Conservation (phyloP, 148 eudicot genomes). For the Dysphania ambrosioides region DNA sequence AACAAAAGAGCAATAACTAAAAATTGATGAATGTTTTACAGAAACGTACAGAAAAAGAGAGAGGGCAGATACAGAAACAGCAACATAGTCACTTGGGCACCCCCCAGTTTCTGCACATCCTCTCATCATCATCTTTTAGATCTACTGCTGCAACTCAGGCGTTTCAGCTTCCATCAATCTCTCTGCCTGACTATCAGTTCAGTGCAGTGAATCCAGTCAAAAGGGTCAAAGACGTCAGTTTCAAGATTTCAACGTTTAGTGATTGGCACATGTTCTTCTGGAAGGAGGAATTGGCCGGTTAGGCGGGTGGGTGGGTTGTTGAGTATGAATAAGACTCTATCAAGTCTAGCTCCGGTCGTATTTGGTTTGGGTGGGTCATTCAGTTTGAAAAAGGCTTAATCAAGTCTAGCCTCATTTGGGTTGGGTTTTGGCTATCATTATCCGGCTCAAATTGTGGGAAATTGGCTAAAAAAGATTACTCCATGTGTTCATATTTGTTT, state of each 20-base stretch:
- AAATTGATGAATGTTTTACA: neutral
- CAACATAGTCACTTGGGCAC: conserved; percentile 74
- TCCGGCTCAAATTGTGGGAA: too few species aligned
- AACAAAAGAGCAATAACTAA: neutral
- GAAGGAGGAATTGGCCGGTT: neutral
- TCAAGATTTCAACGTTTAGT: neutral
- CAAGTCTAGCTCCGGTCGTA: too few species aligned
- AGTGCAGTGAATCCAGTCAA: neutral
- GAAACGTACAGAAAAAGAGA: conserved; percentile 53
- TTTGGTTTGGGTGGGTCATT: too few species aligned
- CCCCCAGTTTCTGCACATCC: conserved; percentile 66
- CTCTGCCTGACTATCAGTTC: too few species aligned
- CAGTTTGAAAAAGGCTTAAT: too few species aligned
- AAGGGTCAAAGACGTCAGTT: neutral
- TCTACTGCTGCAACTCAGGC: neutral
- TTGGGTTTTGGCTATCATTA: too few species aligned
- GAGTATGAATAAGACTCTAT: too few species aligned
- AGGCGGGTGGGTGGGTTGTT: too few species aligned
- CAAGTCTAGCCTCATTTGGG: too few species aligned
- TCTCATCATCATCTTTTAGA: conserved; percentile 31
- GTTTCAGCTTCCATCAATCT: conserved; percentile 1
- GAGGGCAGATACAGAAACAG: conserved; percentile 51
- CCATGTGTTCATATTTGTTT: too few species aligned
- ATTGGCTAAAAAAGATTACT: too few species aligned
- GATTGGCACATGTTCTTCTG: neutral